Evolutionary conservation across 495 filamentous ascomycete species (phyloP).

Genomic region (Massariosphaeria phaeospora): DNA sequence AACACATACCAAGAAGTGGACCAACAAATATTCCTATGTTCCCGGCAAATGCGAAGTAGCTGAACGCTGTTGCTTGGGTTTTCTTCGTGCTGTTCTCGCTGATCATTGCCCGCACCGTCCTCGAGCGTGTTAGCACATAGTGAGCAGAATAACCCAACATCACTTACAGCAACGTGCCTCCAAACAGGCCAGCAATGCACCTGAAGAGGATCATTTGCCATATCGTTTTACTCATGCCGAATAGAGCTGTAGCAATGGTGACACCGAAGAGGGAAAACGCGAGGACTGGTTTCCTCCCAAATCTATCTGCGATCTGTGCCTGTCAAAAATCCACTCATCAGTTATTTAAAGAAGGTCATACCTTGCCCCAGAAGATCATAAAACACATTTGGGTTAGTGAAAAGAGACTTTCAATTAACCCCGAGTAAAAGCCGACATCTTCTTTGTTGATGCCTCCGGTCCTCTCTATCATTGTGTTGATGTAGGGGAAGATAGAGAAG

Average conservation of each 20-base stretch:
- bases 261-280: slow-evolving; percentile 58
- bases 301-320: slow-evolving; percentile 51
- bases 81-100: slow-evolving; percentile 60
- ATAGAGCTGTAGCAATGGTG: slow-evolving; percentile 52
- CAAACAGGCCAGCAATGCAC: slow-evolving; percentile 62
- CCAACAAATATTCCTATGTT: slow-evolving; percentile 68
- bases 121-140: slow-evolving; percentile 18
- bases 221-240: slow-evolving; percentile 56
- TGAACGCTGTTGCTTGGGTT: slow-evolving; percentile 65
- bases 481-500: slow-evolving; percentile 71
- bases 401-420: slow-evolving; percentile 66
- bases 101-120: slow-evolving; percentile 65
- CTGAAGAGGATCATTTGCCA: slow-evolving; percentile 64
- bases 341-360: background rate
- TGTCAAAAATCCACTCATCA: background rate
- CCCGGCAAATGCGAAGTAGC: slow-evolving; percentile 63
- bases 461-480: slow-evolving; percentile 63
- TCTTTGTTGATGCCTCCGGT: slow-evolving; percentile 51
- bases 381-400: slow-evolving; percentile 61
- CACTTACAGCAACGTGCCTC: slow-evolving; percentile 55
- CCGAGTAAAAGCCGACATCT: slow-evolving; percentile 68
- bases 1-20: slow-evolving; percentile 50
- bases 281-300: slow-evolving; percentile 64
- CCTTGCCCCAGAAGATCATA: slow-evolving; percentile 57
- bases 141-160: background rate